Conservation (phyloP, 2,329 filamentous ascomycete species). For the Mariannaea elegans region DNA sequence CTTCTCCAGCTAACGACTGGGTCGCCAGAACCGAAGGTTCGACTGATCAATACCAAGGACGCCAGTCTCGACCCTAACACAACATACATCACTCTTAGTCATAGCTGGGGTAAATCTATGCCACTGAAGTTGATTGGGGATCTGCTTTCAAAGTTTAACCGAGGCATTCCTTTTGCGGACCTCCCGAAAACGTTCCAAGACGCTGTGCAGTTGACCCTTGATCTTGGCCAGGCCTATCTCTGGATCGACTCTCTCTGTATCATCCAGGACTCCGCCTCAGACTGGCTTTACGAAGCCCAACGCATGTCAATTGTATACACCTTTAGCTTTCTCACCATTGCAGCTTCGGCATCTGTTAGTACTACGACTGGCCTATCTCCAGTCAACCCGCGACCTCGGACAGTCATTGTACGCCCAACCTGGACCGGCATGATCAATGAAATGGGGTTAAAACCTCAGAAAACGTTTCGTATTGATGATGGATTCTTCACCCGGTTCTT, state of each 20-base stretch:
- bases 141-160: neutral
- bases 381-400: neutral
- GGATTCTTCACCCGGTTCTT: neutral
- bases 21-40: neutral
- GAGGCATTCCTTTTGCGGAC: neutral
- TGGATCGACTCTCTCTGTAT: too few species aligned
- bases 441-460: neutral
- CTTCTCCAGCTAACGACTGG: neutral
- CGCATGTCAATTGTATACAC: constrained; percentile 1
- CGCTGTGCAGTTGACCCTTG: neutral
- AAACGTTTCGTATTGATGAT: neutral
- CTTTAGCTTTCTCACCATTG: neutral
- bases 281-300: constrained; percentile 1
- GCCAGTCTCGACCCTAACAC: neutral
- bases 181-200: constrained; percentile 1
- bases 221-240: neutral
- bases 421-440: neutral
- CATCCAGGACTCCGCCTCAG: neutral
- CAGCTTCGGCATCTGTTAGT: neutral
- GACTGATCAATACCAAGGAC: neutral
- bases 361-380: neutral
- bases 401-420: neutral
- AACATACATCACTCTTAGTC: neutral
- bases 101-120: constrained; percentile 1
- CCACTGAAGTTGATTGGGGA: neutral